phyloP scores from a whole-genome alignment of 2,329 filamentous ascomycete species.

The Corynespora cassiicola region DNA sequence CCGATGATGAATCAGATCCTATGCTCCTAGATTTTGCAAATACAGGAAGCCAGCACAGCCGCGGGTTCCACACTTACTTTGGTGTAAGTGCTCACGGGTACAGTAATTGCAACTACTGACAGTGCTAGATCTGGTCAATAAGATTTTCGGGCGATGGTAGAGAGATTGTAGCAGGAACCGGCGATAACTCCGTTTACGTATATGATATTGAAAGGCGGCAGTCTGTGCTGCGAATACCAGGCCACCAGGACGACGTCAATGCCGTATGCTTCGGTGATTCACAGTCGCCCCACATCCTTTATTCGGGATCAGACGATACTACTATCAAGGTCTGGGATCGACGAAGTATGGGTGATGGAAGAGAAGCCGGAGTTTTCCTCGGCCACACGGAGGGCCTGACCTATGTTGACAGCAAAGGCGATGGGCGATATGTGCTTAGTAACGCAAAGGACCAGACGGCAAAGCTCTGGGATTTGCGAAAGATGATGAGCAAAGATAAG shows the following conservation, averaged over 20 bases:
- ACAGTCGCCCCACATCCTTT: conserved; percentile 88
- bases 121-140: conserved; percentile 77
- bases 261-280: conserved; percentile 95
- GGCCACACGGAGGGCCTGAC: conserved; percentile 71
- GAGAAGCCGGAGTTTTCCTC: conserved; percentile 69
- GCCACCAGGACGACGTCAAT: conserved; percentile 90
- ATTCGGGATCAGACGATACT: conserved; percentile 93
- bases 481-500: conserved; percentile 77
- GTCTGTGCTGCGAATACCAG: conserved; percentile 75
- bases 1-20: conserved; percentile 79
- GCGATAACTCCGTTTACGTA: conserved; percentile 78
- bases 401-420: conserved; percentile 81
- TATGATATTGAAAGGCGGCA: conserved; percentile 90
- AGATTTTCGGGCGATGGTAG: conserved; percentile 91
- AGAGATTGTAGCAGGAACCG: conserved; percentile 89
- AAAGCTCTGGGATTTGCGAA: conserved; percentile 95
- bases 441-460: conserved; percentile 97
- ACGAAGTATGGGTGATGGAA: conserved; percentile 68
- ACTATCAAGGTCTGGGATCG: conserved; percentile 97
- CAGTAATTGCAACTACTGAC: conserved; percentile 11
- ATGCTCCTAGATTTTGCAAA: conserved; percentile 77
- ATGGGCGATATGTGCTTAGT: conserved; percentile 86
- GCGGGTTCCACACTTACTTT: conserved; percentile 46
- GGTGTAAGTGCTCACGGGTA: conserved; percentile 19
- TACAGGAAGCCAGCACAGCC: conserved; percentile 45